Evolutionary conservation across 306 rosid species (phyloP), one percentile per base, ranked within the genome.

Genomic region (Biancaea sappan): DNA sequence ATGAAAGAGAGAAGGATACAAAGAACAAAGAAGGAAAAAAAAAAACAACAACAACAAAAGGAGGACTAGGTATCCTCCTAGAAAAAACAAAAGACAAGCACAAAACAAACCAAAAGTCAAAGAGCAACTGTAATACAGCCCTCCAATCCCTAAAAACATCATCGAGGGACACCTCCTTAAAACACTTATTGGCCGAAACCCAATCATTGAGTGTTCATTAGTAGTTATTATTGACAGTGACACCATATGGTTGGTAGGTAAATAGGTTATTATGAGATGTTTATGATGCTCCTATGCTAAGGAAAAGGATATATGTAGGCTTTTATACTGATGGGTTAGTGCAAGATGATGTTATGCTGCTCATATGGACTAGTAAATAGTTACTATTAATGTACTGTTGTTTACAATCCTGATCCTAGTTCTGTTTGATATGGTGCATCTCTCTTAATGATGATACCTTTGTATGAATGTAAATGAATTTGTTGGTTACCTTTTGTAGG

Each of bases 401-500:
- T 73, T 53, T 6, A 6, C 58, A 35, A 31, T 40, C 41, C 66
- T 25, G 48, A 61, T 73, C 43, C 32, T 51, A 4, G 46, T 77
- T 59, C 51, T 52, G 69, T 48, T 53, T 62, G 21, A 26, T 72
- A 66, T 63, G 12, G 29, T 35, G 43, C n/a, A 44, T 63, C 75
- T 66, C 46, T 44, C 28, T 44, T 67, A 13, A 59, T 53, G 56
- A 68, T 69, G 28, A 41, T 64, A 29, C 50, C 64, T 66, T 58
- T 34, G 32, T 18, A 53, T 29, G 61, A 26, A 12, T 29, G 25
- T 65, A 37, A 40, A 79, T 59, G 34, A 51, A 58, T 62, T 51
- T 72, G 52, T 59, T 48, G 4, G 37, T 72, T 79, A 83, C 71
- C 72, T 69, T 74, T 78, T 83, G 63, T 82, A 92, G 99, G 97